Conservation (phyloP, 2,329 filamentous ascomycete species). For the Fusarium multiceps region DNA sequence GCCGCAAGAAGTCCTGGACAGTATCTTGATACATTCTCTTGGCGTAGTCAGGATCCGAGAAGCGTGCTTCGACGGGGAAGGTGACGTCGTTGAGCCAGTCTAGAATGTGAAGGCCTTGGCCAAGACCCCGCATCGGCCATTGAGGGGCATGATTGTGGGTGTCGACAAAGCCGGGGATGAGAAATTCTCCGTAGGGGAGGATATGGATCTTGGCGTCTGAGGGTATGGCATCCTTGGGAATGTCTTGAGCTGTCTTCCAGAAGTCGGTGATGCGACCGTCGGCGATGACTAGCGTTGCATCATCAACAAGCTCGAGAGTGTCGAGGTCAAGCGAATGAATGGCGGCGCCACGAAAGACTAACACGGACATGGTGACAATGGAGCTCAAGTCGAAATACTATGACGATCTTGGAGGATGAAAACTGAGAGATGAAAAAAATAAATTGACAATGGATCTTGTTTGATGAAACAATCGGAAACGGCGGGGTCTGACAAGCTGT, state of each 20-base stretch:
- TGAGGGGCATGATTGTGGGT: slow-evolving; percentile 76
- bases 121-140: slow-evolving; percentile 61
- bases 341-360: slow-evolving; percentile 4
- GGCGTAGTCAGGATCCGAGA: slow-evolving; percentile 9
- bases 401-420: background rate
- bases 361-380: background rate
- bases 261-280: slow-evolving; percentile 3
- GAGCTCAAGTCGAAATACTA: background rate
- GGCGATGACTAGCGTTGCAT: slow-evolving; percentile 4
- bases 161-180: slow-evolving; percentile 70
- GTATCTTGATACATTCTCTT: slow-evolving; percentile 13
- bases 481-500: background rate
- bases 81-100: slow-evolving; percentile 74
- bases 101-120: slow-evolving; percentile 64
- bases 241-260: background rate
- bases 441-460: background rate
- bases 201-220: accelerated
- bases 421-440: background rate
- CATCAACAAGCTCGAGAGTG: background rate
- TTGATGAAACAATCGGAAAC: background rate
- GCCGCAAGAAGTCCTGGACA: slow-evolving; percentile 8
- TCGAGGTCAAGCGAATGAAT: background rate
- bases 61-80: slow-evolving; percentile 55
- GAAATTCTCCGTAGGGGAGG: background rate
- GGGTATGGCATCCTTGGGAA: background rate